Evolutionary conservation across 2,329 filamentous ascomycete species (phyloP).

Genomic region (Hymenoscyphus scutula): DNA sequence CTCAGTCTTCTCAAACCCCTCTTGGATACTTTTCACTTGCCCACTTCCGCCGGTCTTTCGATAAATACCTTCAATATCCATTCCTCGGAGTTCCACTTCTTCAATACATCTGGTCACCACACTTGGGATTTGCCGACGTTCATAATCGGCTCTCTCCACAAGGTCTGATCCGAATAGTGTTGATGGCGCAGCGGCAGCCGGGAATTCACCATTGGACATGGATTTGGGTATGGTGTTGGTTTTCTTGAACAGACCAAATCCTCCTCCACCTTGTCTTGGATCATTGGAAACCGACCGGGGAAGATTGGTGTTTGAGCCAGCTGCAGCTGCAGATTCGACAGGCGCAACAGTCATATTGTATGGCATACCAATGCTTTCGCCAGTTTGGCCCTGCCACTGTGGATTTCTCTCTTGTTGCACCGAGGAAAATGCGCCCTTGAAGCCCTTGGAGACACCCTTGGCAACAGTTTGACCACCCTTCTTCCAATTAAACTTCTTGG

Average conservation of each 20-base stretch:
- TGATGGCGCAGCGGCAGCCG: constrained; percentile 50
- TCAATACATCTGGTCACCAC: constrained; percentile 94
- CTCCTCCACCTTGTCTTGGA: constrained; percentile 36
- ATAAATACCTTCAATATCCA: constrained; percentile 98
- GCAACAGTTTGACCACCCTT: constrained; percentile 92
- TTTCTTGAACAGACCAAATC: constrained; percentile 68
- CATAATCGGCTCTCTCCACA: constrained; percentile 78
- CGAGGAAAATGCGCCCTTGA: constrained; percentile 78
- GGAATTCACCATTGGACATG: constrained; percentile 42
- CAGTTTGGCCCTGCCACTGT: constrained; percentile 52
- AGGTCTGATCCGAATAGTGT: constrained; percentile 87
- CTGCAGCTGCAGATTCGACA: constrained; percentile 44
- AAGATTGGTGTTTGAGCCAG: constrained; percentile 26
- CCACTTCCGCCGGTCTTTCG: constrained; percentile 93
- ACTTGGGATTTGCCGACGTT: constrained; percentile 83
- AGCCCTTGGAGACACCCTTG: constrained; percentile 89
- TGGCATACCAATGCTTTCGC: constrained; percentile 66
- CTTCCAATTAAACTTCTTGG: constrained; percentile 98
- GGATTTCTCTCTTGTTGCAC: constrained; percentile 52
- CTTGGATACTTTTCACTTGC: constrained; percentile 84
- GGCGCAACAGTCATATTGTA: constrained; percentile 66
- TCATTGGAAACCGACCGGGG: constrained; percentile 31
- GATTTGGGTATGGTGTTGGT: constrained; percentile 47
- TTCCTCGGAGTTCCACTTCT: constrained; percentile 91
- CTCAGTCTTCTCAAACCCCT: constrained; percentile 82